These are phyloP conservation scores for Rheum nobile DNA, from an alignment of 148 eudicot genomes.

Conservation along the genomic window DNA sequence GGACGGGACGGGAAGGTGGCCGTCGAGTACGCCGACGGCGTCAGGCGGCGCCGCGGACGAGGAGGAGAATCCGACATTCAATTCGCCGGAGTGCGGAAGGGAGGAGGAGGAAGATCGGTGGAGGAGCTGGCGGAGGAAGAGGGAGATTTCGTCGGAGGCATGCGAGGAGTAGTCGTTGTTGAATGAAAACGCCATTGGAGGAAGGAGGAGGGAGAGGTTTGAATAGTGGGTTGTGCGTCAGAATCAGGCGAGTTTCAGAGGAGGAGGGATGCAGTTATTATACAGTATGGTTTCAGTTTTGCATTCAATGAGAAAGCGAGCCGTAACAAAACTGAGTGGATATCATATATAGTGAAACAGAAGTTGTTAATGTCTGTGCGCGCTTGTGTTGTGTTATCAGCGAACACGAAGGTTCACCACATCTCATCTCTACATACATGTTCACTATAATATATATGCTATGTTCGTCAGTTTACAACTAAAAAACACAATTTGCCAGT, in stretches of 20 bases:
- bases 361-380: no score
- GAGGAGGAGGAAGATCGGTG: slow-evolving; percentile 30
- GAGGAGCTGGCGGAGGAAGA: slow-evolving; percentile 59
- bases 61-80: background rate
- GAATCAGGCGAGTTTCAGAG: background rate
- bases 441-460: no score
- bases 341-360: no score
- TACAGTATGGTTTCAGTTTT: background rate
- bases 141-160: slow-evolving; percentile 57
- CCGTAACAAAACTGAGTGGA: no score
- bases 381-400: no score
- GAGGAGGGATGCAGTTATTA: background rate
- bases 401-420: no score
- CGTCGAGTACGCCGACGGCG: background rate
- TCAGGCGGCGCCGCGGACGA: slow-evolving; percentile 8
- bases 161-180: background rate
- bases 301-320: no score
- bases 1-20: slow-evolving; percentile 5
- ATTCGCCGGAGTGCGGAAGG: background rate
- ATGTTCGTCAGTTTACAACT: no score
- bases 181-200: slow-evolving; percentile 1
- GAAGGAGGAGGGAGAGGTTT: background rate
- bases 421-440: no score
- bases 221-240: background rate
- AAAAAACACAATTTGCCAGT: no score